phyloP scores from a whole-genome alignment of 2,329 filamentous ascomycete genomes.

The Ophiostoma perfectum region DNA sequence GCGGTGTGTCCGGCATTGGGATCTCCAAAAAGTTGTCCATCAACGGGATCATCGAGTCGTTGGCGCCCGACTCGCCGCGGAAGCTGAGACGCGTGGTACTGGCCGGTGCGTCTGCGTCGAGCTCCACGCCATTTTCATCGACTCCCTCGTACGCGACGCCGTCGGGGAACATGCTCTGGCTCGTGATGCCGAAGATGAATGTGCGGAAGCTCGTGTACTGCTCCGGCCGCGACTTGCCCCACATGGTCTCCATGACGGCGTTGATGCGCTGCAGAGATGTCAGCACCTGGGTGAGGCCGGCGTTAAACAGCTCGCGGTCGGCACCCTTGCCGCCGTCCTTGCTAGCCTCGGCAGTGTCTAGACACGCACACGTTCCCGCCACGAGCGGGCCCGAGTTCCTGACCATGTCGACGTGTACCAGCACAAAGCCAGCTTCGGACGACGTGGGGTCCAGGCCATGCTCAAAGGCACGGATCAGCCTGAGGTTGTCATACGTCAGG shows the following conservation, averaged over 20 bases:
- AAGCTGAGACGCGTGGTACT: conserved; percentile 59
- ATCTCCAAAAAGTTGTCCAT: conserved; percentile 84
- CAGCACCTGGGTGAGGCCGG: conserved; percentile 57
- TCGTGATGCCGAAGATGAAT: conserved; percentile 95
- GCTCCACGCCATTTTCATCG: conserved; percentile 44
- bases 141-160: conserved; percentile 87
- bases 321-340: conserved; percentile 27
- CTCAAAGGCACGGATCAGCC: conserved; percentile 87
- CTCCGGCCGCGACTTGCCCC: conserved; percentile 72
- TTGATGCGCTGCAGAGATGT: conserved; percentile 65
- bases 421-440: conserved; percentile 92
- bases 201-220: conserved; percentile 88
- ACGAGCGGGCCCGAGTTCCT: conserved; percentile 75
- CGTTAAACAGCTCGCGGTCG: conserved; percentile 55
- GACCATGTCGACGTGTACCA: conserved; percentile 95
- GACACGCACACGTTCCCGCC: conserved; percentile 61
- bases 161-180: conserved; percentile 87
- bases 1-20: conserved; percentile 79
- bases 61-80: conserved; percentile 87
- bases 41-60: conserved; percentile 89
- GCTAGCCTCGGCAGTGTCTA: conserved; percentile 43
- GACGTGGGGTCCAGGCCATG: conserved; percentile 78
- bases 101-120: not conserved
- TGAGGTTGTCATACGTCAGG: conserved; percentile 62
- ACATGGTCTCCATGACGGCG: conserved; percentile 82